These are phyloP conservation scores for Cyclotella baltica DNA, from an alignment of 108 stramenopile species.

Conservation along the genomic window DNA sequence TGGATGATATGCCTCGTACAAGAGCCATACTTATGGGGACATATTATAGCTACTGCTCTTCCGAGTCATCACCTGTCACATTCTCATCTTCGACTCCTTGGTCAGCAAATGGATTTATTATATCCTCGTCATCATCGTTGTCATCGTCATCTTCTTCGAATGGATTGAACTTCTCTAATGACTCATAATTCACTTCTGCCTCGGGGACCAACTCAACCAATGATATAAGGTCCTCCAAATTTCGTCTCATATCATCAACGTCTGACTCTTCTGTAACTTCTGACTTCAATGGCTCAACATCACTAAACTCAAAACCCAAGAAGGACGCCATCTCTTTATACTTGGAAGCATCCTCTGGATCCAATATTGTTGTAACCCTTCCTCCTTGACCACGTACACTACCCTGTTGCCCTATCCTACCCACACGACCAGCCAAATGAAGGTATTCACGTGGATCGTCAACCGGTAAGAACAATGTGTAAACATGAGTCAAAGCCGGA, in stretches of 20 bases:
- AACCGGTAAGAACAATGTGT: conserved; percentile 80
- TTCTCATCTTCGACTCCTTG: background rate
- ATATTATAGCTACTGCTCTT: no score
- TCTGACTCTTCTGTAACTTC: conserved; percentile 52
- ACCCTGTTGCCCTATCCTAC: conserved; percentile 86
- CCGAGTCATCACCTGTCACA: no score
- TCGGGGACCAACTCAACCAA: conserved; percentile 54
- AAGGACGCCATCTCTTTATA: conserved; percentile 71
- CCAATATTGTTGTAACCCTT: conserved; percentile 74
- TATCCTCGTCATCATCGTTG: conserved; percentile 30
- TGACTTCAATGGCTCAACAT: conserved; percentile 57
- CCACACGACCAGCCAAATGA: conserved; percentile 86
- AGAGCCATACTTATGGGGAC: no score
- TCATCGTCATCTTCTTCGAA: conserved; percentile 37
- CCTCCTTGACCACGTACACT: conserved; percentile 71
- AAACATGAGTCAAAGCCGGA: conserved; percentile 83
- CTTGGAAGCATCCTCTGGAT: conserved; percentile 65
- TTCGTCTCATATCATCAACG: conserved; percentile 75
- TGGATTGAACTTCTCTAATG: conserved; percentile 23
- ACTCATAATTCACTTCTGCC: conserved; percentile 18
- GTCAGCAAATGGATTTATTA: background rate
- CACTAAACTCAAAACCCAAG: conserved; percentile 76
- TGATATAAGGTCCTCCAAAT: conserved; percentile 74
- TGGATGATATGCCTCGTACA: no score
- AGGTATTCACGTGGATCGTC: conserved; percentile 89